Conservation (phyloP, 441 rosid genomes). For the Pelargonium citronellum region DNA sequence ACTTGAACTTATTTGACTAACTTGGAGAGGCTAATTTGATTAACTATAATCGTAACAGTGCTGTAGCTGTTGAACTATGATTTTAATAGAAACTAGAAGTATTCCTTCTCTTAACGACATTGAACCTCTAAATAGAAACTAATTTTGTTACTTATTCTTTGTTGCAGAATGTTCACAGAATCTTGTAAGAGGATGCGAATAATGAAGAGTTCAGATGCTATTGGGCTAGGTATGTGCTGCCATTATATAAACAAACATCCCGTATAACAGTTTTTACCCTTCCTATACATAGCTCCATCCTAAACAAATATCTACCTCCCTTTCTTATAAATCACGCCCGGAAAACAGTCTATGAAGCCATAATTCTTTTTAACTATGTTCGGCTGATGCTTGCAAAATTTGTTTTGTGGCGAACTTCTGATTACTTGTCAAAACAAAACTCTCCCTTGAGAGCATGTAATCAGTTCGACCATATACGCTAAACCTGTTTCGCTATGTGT, state of each 20-base stretch:
- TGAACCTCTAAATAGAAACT: neutral
- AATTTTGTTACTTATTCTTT: neutral
- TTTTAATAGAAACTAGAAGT: neutral
- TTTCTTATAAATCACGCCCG: no score
- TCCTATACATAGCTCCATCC: no score
- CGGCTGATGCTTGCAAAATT: no score
- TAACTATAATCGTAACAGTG: no score
- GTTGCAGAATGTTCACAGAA: constrained; percentile 56
- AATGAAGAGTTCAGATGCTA: constrained; percentile 76
- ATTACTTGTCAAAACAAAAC: neutral
- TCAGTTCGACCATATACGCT: no score
- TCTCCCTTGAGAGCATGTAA: neutral
- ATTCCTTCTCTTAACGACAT: neutral
- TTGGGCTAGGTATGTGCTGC: constrained; percentile 47
- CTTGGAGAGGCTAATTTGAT: no score
- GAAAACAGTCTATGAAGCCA: no score
- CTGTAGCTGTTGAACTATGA: neutral
- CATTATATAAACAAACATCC: no score
- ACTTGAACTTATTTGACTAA: no score
- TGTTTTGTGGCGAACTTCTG: no score
- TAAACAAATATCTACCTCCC: neutral
- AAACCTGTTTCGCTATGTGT: neutral
- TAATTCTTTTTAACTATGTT: no score
- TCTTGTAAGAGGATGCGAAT: constrained; percentile 65
- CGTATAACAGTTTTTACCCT: no score